Base-by-base conservation (phyloP, 192 early-diverging fungal species). In the Oehlia diaphana region DNA sequence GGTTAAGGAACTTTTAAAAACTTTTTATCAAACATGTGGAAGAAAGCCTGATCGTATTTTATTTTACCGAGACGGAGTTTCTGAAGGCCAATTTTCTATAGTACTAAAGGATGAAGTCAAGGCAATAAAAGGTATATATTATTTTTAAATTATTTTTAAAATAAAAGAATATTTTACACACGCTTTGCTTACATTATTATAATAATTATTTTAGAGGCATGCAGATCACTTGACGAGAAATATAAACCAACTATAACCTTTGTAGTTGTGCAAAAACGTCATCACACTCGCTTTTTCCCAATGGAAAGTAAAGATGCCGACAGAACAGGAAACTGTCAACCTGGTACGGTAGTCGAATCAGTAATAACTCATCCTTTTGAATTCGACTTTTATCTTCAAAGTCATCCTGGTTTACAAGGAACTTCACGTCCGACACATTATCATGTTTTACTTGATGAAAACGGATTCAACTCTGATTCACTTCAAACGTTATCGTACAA, bases 361-460 rank as follows among this genome's bases (percentile, higher is more conserved):
- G 83, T 82, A 0, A 82, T 96, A 77, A 90, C 89, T 9, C 93
- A 95, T 81, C 95, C 95, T 5, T 83, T 83, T 42, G 87, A 92
- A 71, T 92, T 90, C 83, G 92, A 97, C 82, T 97, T 97, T 82
- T 58, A 58, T 19, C 53, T 58, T 19, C 53, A 58, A 19, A 58
- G 53, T 21, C 53, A 58, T 58, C 83, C 92, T 0, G 95, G 95
- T 26, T 87, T 98, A 62, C 96, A 97, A 82, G 96, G 96, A 53
- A 96, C 53, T 0, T 96, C 95, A 44, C 92, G 95, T 53, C 95
- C 96, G 0, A 94, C 94, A 0, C 91, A 95, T 84, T 98, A 98
- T 89, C 91, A 92, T 65, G 94, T 96, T 2, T 83, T 98, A 67
- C 83, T 91, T 77, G 94, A 58, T 16, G 16, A 58, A n/a, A 58